Base-by-base conservation (phyloP, 2,329 filamentous ascomycete genomes). In the Dothidotthia symphoricarpi region DNA sequence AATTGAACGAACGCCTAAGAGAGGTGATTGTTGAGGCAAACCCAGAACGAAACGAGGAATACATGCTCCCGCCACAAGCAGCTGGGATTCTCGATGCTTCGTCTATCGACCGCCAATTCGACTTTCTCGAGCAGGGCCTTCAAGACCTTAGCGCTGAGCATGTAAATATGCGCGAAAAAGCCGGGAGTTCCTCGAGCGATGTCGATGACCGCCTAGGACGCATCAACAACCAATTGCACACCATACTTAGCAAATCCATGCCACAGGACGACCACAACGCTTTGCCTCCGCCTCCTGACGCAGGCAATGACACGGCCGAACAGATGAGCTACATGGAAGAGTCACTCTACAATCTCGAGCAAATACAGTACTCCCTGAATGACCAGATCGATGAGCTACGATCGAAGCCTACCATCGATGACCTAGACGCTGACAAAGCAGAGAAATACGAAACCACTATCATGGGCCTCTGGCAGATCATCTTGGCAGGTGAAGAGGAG, bases 271-370 rank as follows among this genome's bases (percentile, higher is more conserved):
- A 71, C 12, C 66, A 73, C 29, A 68, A 73, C 14, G 59, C 81
- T 32, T 74, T 77, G 10, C 73, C 76, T 16, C 81, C 82, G 4
- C 84, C 85, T 3, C 67, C 75, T 24, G 67, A 75, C 3, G 72
- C 75, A 1, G 76, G 76, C 4, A 73, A 75, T 29, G 77, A 76
- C 16, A 64, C 87, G 5, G 75, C 85, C 31, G 77, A 81, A 16
- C 88, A 93, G 52, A 69, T 89, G 28, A 68, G 73, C 31, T 87
- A 86, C 53, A 73, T 89, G 47, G 77, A 86, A 47, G 72, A 80
- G 17, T 77, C 76, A 2, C 64, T 88, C 34, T 71, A 73, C 27
- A 68, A 68, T 6, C 52, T 69, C 6, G 59, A 63, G 26, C 61
- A 63, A 32, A 43, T 59, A 12, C 63, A 66, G 31, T 61, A 63